phyloP scores from a whole-genome alignment of 2,329 filamentous ascomycete genomes.

The Verticillium longisporum region DNA sequence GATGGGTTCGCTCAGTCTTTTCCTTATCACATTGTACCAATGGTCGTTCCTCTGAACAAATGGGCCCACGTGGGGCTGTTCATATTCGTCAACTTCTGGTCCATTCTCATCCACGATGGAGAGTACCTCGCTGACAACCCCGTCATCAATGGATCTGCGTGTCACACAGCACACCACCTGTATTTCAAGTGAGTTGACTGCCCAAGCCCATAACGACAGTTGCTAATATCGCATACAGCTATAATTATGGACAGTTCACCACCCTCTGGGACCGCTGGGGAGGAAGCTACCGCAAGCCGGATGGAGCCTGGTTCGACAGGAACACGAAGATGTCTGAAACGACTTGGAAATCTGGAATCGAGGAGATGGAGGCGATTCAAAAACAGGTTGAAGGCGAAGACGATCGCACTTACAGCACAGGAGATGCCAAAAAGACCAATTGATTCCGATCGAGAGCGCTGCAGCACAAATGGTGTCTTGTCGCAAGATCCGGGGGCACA shows the following conservation, averaged over 20 bases:
- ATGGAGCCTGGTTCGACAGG: constrained; percentile 62
- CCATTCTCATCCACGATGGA: constrained; percentile 91
- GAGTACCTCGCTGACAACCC: constrained; percentile 88
- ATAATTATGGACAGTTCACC: constrained; percentile 71
- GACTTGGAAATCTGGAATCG: constrained; percentile 54
- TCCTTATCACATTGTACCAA: constrained; percentile 89
- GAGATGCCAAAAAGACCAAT: constrained; percentile 13
- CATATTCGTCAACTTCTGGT: constrained; percentile 94
- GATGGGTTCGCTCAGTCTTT: constrained; percentile 85
- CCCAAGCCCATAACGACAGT: not conserved
- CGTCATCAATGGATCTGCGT: constrained; percentile 90
- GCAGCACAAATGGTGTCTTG: no score
- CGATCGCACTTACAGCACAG: constrained; percentile 13
- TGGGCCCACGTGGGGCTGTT: constrained; percentile 81
- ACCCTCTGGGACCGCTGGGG: constrained; percentile 69
- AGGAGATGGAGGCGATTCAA: constrained; percentile 60
- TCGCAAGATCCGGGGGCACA: no score
- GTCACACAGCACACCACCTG: constrained; percentile 74
- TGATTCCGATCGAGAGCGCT: not conserved
- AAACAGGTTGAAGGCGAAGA: constrained; percentile 30
- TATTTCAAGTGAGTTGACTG: constrained; percentile 12
- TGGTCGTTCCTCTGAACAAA: constrained; percentile 90
- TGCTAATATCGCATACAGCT: constrained; percentile 45
- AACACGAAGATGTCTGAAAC: constrained; percentile 63
- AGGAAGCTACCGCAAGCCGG: constrained; percentile 66